Evolutionary conservation across 306 rosid species (phyloP), one percentile per base, ranked within the genome.

Genomic region (Sicyos edulis): DNA sequence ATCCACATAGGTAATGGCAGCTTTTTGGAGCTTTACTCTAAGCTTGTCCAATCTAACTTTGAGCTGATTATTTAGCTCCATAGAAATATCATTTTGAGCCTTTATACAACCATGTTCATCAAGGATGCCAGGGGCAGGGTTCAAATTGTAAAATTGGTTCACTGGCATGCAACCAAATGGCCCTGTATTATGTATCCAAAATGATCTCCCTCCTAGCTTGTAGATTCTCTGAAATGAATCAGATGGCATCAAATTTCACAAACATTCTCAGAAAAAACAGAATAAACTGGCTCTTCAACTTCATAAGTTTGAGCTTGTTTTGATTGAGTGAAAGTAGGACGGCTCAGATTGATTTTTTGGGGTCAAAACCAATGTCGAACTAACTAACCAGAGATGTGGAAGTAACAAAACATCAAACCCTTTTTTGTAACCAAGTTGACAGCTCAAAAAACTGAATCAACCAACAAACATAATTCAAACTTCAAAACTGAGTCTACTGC

Each of bases 121-220:
- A 8, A 85, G 73, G 73, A 57, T 85, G 56, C 92, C 95, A 3
- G 82, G 74, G 2, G 92, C 80, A 13, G 87, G 76, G 80, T 81
- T 83, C 14, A 80, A 90, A 67, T 47, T 87, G 88, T 92, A 90
- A 86, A 88, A 90, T 7, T 75, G 83, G 65, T 86, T 79, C 54
- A 92, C 83, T 10, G 98, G 96, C 74, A 90, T 72, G 71, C 96
- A 92, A 16, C 98, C 98, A 74, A 89, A 59, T 0, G 98, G 98
- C n/a, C 91, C 89, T 16, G 96, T 92, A 78, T 90, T 92, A 85
- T 90, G 98, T 74, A 92, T 80, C 98, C 98, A 92, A 63, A 92
- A 92, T 44, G 86, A 14, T 84, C 96, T 85, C 57, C 98, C 98
- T 29, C 92, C 96, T 85, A 79, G 84, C 59, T 83, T 9, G 54